These are phyloP conservation scores for Leersia perrieri DNA, from an alignment of 176 grass and related monocot species.

Conservation along the genomic window DNA sequence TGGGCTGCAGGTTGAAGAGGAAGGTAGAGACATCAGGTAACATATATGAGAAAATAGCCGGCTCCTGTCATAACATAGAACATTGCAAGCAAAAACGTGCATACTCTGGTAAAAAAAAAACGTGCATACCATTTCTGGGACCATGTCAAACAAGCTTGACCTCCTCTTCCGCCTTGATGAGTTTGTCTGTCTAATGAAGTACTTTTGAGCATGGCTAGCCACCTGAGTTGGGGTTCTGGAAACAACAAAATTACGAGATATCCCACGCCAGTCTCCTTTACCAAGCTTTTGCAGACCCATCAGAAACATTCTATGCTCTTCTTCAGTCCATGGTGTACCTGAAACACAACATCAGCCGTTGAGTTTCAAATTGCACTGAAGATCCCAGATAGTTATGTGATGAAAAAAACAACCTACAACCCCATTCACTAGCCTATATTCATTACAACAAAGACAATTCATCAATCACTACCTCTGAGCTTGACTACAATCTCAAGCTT, in stretches of 20 bases:
- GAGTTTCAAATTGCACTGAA: background rate
- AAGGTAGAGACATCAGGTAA: conserved; percentile 18
- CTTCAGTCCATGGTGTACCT: conserved; percentile 96
- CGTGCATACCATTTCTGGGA: conserved; percentile 62
- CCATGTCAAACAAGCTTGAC: conserved; percentile 92
- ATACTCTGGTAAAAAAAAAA: no score
- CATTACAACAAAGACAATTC: background rate
- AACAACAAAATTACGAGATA: conserved; percentile 75
- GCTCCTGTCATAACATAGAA: background rate
- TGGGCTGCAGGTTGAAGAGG: conserved; percentile 40
- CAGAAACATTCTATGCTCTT: conserved; percentile 88
- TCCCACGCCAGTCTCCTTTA: conserved; percentile 93
- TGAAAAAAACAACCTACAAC: background rate
- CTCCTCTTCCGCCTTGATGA: conserved; percentile 78
- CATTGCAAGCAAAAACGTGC: background rate
- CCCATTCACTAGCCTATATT: background rate
- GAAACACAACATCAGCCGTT: conserved; percentile 19
- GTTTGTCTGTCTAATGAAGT: conserved; percentile 88
- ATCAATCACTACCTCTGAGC: background rate
- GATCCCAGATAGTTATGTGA: background rate
- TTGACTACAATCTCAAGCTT: background rate
- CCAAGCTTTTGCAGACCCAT: conserved; percentile 83
- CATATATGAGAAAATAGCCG: background rate
- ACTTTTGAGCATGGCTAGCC: conserved; percentile 95
- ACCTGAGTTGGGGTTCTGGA: conserved; percentile 92